Percentiles rank a stretch among this genome's conserved stretches.
phyloP scores from a whole-genome alignment of 345 rosid species.

The Pseudoturritis turrita region DNA sequence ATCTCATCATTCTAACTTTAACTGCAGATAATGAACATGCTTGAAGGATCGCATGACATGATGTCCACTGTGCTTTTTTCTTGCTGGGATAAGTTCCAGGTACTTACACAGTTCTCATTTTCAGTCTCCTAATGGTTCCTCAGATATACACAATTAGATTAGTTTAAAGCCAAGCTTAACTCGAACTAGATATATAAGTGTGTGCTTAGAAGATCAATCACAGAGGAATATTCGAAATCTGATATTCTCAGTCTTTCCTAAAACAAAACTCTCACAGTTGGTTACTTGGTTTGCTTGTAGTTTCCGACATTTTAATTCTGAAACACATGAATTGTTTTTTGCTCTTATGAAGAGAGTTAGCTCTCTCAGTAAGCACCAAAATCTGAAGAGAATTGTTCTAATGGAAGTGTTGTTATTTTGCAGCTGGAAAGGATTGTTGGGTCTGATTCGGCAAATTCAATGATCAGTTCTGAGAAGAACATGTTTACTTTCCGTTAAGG shows the following conservation, averaged over 20 bases:
- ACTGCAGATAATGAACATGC: conserved; percentile 80
- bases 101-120: conserved; percentile 26
- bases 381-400: neutral
- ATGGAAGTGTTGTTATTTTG: conserved; percentile 8
- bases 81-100: conserved; percentile 63
- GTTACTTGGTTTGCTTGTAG: neutral
- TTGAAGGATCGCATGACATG: conserved; percentile 66
- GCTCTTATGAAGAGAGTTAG: neutral
- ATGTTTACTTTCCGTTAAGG: conserved; percentile 61
- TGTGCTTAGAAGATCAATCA: neutral
- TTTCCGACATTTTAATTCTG: neutral
- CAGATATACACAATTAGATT: neutral
- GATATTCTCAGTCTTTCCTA: neutral
- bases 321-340: neutral
- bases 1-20: conserved; percentile 5
- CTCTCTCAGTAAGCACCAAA: neutral
- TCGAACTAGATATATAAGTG: neutral
- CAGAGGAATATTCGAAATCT: neutral
- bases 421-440: conserved; percentile 90
- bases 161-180: too few relatives aligned
- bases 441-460: conserved; percentile 49
- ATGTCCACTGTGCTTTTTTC: conserved; percentile 79
- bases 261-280: neutral
- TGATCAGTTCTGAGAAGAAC: conserved; percentile 67
- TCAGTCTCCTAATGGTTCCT: neutral